phyloP scores from a whole-genome alignment of 2,329 filamentous ascomycete genomes.

The Rhynchosporium graminicola region DNA sequence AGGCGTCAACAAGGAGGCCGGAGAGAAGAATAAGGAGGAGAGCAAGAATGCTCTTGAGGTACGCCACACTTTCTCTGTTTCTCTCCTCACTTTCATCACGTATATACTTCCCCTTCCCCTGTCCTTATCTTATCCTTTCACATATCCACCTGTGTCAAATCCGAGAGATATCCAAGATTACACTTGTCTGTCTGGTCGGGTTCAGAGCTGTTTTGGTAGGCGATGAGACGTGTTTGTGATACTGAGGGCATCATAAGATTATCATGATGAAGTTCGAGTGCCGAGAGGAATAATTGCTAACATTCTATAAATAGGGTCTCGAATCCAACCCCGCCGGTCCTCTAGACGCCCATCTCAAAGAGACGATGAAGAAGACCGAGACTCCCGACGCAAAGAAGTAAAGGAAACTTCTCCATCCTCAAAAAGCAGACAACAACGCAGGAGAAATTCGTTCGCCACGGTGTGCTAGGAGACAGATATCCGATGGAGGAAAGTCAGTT shows the following conservation, averaged over 20 bases:
- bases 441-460: too few relatives aligned
- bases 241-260: background rate
- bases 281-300: background rate
- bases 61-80: conserved; percentile 25
- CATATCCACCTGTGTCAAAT: too few relatives aligned
- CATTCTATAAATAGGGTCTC: conserved; percentile 46
- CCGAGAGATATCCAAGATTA: too few relatives aligned
- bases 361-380: conserved; percentile 46
- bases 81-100: background rate
- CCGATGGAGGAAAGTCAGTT: too few relatives aligned
- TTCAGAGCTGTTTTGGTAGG: too few relatives aligned
- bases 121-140: too few relatives aligned
- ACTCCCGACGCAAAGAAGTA: conserved; percentile 13
- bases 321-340: conserved; percentile 66
- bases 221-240: too few relatives aligned
- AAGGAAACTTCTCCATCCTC: too few relatives aligned
- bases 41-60: conserved; percentile 54
- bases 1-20: conserved; percentile 54
- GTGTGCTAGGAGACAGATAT: too few relatives aligned
- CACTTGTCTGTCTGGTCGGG: too few relatives aligned
- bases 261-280: background rate
- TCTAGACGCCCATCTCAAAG: conserved; percentile 60
- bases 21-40: conserved; percentile 48
- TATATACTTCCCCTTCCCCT: background rate
- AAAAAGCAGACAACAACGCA: too few relatives aligned